Conservation (phyloP, 768 basidiomycete species). For the Amanita thiersii region DNA sequence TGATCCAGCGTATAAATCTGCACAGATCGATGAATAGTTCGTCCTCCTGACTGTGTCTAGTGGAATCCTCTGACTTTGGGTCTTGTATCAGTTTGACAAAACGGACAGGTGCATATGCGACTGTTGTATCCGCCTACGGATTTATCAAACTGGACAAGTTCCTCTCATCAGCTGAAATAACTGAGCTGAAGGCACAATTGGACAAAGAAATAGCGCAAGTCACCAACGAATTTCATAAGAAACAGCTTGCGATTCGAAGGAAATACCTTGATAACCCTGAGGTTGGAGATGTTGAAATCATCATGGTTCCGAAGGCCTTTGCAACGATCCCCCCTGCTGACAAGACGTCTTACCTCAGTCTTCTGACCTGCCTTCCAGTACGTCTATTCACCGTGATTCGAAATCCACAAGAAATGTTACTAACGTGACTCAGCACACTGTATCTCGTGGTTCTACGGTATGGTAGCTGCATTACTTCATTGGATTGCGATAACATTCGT, state of each 20-base stretch:
- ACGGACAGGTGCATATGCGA: background rate
- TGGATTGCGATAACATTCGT: background rate
- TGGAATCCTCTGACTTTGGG: no score
- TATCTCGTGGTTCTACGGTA: background rate
- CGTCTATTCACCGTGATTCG: background rate
- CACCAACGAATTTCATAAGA: background rate
- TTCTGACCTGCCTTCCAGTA: background rate
- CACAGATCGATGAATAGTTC: no score
- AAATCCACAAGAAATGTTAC: background rate
- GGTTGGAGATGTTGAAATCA: background rate
- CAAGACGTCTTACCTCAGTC: background rate
- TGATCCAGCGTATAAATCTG: no score
- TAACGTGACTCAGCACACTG: background rate
- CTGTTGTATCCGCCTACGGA: background rate
- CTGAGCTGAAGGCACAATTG: background rate
- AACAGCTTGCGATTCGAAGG: background rate
- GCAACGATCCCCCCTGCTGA: background rate
- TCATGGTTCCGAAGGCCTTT: background rate
- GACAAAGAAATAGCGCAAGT: background rate
- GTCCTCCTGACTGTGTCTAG: no score
- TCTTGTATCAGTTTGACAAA: no score
- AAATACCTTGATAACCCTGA: background rate
- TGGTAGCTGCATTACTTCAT: background rate
- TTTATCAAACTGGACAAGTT: background rate
- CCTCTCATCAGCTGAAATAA: background rate